phyloP scores from a whole-genome alignment of 495 filamentous ascomycete species.

The Clavariopsis aquatica region DNA sequence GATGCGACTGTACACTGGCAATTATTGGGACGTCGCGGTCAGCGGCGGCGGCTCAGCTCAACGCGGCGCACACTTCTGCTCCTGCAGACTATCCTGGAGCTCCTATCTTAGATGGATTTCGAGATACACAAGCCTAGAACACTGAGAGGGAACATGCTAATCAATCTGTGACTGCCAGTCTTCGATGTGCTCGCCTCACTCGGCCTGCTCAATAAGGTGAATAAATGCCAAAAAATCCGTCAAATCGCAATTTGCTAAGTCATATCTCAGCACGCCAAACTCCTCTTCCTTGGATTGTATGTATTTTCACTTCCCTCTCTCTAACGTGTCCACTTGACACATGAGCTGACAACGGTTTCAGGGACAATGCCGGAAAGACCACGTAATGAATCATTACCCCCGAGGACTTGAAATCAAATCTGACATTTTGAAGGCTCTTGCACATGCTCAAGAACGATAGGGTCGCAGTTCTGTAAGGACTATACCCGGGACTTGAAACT shows the following conservation, averaged over 20 bases:
- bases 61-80: neutral
- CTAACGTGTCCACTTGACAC: neutral
- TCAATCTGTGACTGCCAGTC: constrained; percentile 49
- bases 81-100: neutral
- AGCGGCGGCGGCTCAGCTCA: no score
- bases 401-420: neutral
- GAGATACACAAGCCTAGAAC: neutral
- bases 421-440: constrained; percentile 50
- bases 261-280: constrained; percentile 26
- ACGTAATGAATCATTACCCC: constrained; percentile 49
- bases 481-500: constrained; percentile 71
- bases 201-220: constrained; percentile 81
- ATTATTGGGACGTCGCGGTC: no score
- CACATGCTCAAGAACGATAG: constrained; percentile 80
- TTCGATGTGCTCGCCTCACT: constrained; percentile 89
- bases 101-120: neutral
- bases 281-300: constrained; percentile 63
- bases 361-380: constrained; percentile 96
- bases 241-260: neutral
- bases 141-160: neutral
- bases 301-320: neutral
- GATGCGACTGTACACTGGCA: neutral
- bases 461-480: constrained; percentile 58
- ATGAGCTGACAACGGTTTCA: neutral
- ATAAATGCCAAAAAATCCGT: neutral